phyloP scores from a whole-genome alignment of 306 rosid genomes.

The Ziziphus jujuba region DNA sequence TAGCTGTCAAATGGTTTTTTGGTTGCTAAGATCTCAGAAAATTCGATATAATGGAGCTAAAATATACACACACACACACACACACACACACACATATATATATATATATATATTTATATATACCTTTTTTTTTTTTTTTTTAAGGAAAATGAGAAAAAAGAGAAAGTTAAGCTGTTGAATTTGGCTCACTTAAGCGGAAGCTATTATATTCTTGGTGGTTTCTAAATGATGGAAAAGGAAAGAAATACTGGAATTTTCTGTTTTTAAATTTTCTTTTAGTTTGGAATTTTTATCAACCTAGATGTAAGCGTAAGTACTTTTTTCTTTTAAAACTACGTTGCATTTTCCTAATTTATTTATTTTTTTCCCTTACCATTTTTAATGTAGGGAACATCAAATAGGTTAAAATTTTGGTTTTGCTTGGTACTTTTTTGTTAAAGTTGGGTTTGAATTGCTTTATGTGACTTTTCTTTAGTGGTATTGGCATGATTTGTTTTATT shows the following conservation, averaged over 20 bases:
- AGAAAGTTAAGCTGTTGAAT: not conserved
- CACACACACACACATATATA: no score
- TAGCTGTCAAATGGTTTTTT: no score
- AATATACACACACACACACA: no score
- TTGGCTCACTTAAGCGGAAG: not conserved
- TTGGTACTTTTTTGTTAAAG: constrained; percentile 8
- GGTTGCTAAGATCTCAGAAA: no score
- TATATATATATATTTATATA: no score
- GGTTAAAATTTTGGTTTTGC: not conserved
- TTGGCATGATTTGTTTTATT: constrained; percentile 37
- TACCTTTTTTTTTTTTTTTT: no score
- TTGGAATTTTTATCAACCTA: not conserved
- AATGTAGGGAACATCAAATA: constrained; percentile 16
- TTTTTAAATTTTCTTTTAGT: not conserved
- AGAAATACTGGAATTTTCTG: not conserved
- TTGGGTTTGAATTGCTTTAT: constrained; percentile 19
- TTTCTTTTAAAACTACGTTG: not conserved
- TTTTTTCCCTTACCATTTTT: not conserved
- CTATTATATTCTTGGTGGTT: not conserved
- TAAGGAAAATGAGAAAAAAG: no score
- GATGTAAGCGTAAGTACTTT: no score
- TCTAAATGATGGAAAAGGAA: not conserved
- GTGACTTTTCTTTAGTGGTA: constrained; percentile 35
- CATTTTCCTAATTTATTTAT: not conserved
- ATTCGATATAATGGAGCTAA: no score